These are phyloP conservation scores for Ophiocordyceps camponoti-saundersi DNA, from an alignment of 2,329 filamentous ascomycete species.

Conservation along the genomic window DNA sequence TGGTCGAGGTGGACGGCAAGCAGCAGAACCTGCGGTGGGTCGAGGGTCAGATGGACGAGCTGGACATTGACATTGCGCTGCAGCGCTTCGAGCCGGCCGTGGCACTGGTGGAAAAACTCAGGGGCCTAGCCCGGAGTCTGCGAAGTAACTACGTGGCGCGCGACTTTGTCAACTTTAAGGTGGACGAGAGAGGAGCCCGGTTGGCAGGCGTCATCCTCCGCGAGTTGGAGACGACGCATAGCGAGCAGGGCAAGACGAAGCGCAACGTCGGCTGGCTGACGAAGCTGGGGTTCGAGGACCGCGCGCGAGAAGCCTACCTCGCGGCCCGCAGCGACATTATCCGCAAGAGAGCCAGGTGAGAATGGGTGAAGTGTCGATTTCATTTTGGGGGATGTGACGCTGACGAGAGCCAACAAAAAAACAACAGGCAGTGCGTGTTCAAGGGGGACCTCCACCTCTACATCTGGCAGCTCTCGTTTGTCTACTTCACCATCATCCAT, in stretches of 20 bases:
- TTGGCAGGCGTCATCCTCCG: slow-evolving; percentile 62
- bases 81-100: slow-evolving; percentile 81
- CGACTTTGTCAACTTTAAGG: slow-evolving; percentile 82
- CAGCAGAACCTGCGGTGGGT: slow-evolving; percentile 95
- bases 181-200: slow-evolving; percentile 66
- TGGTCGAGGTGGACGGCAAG: slow-evolving; percentile 92
- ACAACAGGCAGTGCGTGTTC: slow-evolving; percentile 70
- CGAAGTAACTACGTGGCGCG: slow-evolving; percentile 79
- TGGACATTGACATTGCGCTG: slow-evolving; percentile 89
- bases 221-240: slow-evolving; percentile 61
- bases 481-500: slow-evolving; percentile 86
- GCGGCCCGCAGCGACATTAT: slow-evolving; percentile 63
- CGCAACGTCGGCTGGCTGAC: slow-evolving; percentile 72
- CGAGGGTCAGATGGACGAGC: slow-evolving; percentile 83
- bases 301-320: slow-evolving; percentile 74
- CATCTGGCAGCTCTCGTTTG: slow-evolving; percentile 87
- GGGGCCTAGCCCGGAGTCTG: slow-evolving; percentile 59
- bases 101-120: slow-evolving; percentile 66
- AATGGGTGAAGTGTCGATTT: neutral
- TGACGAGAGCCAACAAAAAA: neutral
- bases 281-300: slow-evolving; percentile 76
- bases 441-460: slow-evolving; percentile 85
- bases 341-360: slow-evolving; percentile 63
- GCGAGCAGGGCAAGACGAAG: slow-evolving; percentile 60
- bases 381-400: neutral